phyloP scores from a whole-genome alignment of 2,329 filamentous ascomycete species.

The Nigrospora oryzae region DNA sequence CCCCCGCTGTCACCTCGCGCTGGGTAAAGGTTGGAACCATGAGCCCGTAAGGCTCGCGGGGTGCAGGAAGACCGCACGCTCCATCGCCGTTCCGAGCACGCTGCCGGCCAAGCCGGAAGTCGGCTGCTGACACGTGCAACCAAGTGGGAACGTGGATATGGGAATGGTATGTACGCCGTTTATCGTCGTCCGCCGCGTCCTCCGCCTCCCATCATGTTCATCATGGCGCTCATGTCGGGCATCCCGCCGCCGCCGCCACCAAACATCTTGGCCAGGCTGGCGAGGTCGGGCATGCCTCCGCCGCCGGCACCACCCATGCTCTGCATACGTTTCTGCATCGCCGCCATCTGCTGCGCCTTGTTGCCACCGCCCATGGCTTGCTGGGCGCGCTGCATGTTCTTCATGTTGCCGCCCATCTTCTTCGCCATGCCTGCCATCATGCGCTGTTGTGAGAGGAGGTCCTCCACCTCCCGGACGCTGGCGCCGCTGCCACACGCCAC shows the following conservation, averaged over 20 bases:
- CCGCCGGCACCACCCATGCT: conserved; percentile 75
- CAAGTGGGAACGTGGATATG: too few species aligned
- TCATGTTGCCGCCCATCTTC: conserved; percentile 96
- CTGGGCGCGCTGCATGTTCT: conserved; percentile 93
- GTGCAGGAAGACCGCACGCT: too few species aligned
- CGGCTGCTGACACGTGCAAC: too few species aligned
- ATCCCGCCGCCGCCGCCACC: conserved; percentile 62
- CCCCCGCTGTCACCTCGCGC: too few species aligned
- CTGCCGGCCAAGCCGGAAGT: too few species aligned
- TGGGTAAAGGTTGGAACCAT: too few species aligned
- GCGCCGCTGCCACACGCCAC: conserved; percentile 88
- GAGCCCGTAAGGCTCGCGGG: too few species aligned
- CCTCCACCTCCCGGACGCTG: conserved; percentile 85
- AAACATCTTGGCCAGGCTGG: conserved; percentile 86
- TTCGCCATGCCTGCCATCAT: conserved; percentile 99
- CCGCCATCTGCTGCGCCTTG: conserved; percentile 86
- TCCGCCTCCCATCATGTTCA: conserved; percentile 34
- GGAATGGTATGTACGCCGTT: not conserved
- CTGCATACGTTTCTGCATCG: conserved; percentile 92
- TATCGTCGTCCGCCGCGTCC: conserved; percentile 16
- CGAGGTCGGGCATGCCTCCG: conserved; percentile 70
- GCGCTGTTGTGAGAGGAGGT: conserved; percentile 91
- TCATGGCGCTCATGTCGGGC: conserved; percentile 55
- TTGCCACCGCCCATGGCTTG: conserved; percentile 85
- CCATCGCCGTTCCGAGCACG: too few species aligned